phyloP scores from a whole-genome alignment of 805 yeast genomes.

The Wickerhamiella siamensis region DNA sequence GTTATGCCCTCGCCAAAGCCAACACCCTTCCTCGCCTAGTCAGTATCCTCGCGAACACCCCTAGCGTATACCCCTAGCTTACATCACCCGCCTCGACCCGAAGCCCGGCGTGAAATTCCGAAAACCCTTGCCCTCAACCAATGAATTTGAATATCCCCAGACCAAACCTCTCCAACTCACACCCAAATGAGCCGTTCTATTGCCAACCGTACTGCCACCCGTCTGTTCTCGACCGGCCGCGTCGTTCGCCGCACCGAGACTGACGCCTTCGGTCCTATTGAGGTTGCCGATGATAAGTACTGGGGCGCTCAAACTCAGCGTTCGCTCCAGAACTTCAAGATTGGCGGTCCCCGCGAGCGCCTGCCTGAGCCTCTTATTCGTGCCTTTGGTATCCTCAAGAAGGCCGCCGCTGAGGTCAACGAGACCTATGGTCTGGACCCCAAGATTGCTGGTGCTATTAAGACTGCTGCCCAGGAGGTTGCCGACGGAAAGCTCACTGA shows the following conservation, averaged over 20 bases:
- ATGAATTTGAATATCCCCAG: background rate
- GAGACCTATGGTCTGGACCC: conserved; percentile 76
- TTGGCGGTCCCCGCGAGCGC: conserved; percentile 81
- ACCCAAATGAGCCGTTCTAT: conserved; percentile 1
- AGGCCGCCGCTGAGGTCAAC: conserved; percentile 89
- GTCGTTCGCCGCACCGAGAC: conserved; percentile 53
- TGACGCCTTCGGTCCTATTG: conserved; percentile 95
- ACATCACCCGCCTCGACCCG: too few relatives aligned
- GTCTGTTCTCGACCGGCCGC: conserved; percentile 12
- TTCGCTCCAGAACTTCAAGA: conserved; percentile 84
- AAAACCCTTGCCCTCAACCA: background rate
- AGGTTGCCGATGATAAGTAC: conserved; percentile 73
- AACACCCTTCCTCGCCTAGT: background rate
- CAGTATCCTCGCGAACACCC: too few relatives aligned
- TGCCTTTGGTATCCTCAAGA: conserved; percentile 88
- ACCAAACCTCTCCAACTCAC: background rate
- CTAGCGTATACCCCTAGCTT: too few relatives aligned
- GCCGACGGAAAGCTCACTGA: conserved; percentile 79
- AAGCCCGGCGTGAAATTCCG: background rate
- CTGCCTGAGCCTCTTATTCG: conserved; percentile 84
- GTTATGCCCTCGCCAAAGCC: background rate
- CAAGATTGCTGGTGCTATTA: conserved; percentile 67
- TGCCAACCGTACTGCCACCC: background rate
- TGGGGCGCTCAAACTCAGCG: conserved; percentile 98
- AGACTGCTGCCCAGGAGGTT: conserved; percentile 91